A percentile compares a stretch with the other conserved stretches of the same genome.
phyloP scores from a whole-genome alignment of 306 rosid genomes.

The Corylus americana region DNA sequence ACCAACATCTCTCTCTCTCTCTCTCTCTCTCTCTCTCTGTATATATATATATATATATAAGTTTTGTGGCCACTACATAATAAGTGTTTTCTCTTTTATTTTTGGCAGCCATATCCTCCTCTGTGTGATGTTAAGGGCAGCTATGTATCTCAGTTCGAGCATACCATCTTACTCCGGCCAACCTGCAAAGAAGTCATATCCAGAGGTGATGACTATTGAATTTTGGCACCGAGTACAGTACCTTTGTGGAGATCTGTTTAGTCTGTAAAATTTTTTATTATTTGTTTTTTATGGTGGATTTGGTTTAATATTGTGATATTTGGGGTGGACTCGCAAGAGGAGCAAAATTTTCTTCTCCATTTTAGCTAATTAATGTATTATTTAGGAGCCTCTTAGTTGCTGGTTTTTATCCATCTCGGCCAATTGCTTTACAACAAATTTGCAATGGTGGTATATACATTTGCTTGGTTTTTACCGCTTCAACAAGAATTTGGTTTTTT shows the following conservation, averaged over 20 bases:
- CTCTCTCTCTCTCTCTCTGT: too few species aligned
- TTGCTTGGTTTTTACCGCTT: too few species aligned
- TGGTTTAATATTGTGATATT: not conserved
- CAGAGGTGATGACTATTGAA: slow-evolving; percentile 81
- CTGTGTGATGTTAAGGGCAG: slow-evolving; percentile 87
- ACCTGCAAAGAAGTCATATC: slow-evolving; percentile 99
- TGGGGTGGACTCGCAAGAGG: too few species aligned
- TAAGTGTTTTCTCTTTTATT: not conserved
- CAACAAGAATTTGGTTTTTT: too few species aligned
- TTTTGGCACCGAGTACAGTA: slow-evolving; percentile 1
- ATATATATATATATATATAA: not conserved
- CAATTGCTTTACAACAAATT: too few species aligned
- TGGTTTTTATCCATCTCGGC: too few species aligned
- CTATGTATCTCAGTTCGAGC: slow-evolving; percentile 93
- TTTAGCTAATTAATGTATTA: too few species aligned
- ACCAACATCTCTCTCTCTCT: too few species aligned
- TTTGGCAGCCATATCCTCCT: slow-evolving; percentile 81
- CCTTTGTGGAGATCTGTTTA: not conserved
- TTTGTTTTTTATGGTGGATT: not conserved
- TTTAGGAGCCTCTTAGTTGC: too few species aligned
- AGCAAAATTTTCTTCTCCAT: too few species aligned
- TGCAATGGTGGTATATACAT: too few species aligned
- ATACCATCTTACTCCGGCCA: slow-evolving; percentile 87
- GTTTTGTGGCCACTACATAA: not conserved
- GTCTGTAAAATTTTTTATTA: not conserved